phyloP scores from a whole-genome alignment of 129 eudicot species.

The Heracleum sosnowskyi region DNA sequence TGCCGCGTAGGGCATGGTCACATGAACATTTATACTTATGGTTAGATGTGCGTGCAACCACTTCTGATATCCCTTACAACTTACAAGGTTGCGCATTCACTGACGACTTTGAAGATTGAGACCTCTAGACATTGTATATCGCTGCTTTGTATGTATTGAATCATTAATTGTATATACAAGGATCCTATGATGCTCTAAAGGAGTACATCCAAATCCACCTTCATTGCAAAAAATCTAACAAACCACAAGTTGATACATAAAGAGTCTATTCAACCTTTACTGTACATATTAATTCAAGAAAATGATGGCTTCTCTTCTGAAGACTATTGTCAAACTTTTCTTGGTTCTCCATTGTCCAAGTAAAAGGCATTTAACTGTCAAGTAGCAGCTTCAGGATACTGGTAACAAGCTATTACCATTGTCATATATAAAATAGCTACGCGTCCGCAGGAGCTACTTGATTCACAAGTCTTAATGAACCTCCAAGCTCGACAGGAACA shows the following conservation, averaged over 20 bases:
- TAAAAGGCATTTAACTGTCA: background rate
- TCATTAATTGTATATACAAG: background rate
- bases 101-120: background rate
- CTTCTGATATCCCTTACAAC: background rate
- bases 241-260: background rate
- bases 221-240: background rate
- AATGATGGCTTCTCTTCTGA: background rate
- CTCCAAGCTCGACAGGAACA: conserved; percentile 51
- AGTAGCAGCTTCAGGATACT: background rate
- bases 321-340: background rate
- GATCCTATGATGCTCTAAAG: background rate
- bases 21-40: background rate
- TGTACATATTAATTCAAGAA: background rate
- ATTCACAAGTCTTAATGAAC: conserved; percentile 34
- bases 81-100: background rate
- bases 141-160: background rate
- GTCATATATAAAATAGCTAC: background rate
- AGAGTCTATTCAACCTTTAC: background rate
- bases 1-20: background rate
- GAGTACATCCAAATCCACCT: background rate
- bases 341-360: background rate
- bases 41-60: background rate
- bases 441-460: background rate
- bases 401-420: background rate
- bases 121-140: background rate